phyloP scores from a whole-genome alignment of 441 rosid genomes.

The Iberis amara region DNA sequence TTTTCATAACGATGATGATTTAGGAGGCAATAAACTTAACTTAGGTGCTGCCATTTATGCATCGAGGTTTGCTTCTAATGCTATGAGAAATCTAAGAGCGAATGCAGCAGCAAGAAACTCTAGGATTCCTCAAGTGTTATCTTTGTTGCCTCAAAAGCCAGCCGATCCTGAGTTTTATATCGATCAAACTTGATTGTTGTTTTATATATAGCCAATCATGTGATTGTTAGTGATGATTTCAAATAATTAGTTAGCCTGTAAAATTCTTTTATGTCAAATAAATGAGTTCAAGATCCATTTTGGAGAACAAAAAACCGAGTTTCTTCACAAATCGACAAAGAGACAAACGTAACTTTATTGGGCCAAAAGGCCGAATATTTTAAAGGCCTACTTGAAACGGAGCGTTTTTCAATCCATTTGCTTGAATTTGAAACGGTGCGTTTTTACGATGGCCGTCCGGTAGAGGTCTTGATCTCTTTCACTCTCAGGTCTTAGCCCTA shows the following conservation, averaged over 20 bases:
- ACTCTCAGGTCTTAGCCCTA: slow-evolving; percentile 24
- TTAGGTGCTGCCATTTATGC: slow-evolving; percentile 61
- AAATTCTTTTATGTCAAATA: too few relatives aligned
- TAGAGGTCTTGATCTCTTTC: slow-evolving; percentile 1
- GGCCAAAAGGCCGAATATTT: background rate
- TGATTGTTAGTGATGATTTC: too few relatives aligned
- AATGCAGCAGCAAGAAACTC: slow-evolving; percentile 21
- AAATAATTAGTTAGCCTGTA: too few relatives aligned
- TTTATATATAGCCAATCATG: too few relatives aligned
- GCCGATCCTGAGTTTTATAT: slow-evolving; percentile 58
- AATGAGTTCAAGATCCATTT: too few relatives aligned
- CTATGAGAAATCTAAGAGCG: slow-evolving; percentile 31
- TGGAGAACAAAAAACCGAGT: too few relatives aligned
- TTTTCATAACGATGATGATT: slow-evolving; percentile 34
- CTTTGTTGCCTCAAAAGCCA: slow-evolving; percentile 70
- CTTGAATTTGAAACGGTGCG: slow-evolving; percentile 8
- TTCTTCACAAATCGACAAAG: too few relatives aligned
- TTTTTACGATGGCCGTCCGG: slow-evolving; percentile 18
- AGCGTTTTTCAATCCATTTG: slow-evolving; percentile 4
- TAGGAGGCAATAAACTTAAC: slow-evolving; percentile 34
- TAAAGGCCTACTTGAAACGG: slow-evolving; percentile 6
- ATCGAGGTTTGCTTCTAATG: slow-evolving; percentile 61
- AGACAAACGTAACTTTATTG: background rate
- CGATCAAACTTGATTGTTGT: slow-evolving; percentile 17
- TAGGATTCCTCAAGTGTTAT: slow-evolving; percentile 25